Conservation (phyloP, 805 yeast species). For the Barnettozyma populi region DNA sequence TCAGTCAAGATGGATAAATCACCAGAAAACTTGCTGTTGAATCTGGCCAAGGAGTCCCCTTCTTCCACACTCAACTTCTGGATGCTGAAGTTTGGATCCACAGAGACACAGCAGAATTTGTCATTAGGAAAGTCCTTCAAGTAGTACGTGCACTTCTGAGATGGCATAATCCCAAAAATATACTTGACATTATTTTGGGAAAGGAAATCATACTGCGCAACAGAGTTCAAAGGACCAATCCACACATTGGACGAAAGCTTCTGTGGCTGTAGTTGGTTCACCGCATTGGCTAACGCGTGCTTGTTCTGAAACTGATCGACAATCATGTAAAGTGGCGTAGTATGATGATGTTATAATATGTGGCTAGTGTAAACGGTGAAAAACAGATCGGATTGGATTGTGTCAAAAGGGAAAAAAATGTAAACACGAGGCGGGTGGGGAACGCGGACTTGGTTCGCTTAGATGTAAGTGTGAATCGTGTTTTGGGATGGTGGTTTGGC, state of each 20-base stretch:
- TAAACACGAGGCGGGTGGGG: not conserved
- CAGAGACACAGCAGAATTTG: conserved; percentile 25
- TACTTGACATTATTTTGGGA: conserved; percentile 34
- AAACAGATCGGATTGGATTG: not conserved
- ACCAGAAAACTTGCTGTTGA: conserved; percentile 24
- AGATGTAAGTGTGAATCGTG: not conserved
- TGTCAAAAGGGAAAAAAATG: not conserved
- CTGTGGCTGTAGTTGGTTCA: conserved; percentile 34
- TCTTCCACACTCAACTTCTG: conserved; percentile 25
- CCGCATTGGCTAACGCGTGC: conserved; percentile 22
- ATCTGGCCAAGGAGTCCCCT: conserved; percentile 22
- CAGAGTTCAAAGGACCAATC: conserved; percentile 42
- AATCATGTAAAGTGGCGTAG: not conserved
- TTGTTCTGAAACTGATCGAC: conserved; percentile 23
- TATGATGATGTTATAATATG: not conserved
- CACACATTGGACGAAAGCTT: conserved; percentile 35
- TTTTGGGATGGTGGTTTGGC: not conserved
- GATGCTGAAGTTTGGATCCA: conserved; percentile 31
- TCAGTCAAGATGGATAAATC: conserved; percentile 16
- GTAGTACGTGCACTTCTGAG: conserved; percentile 28
- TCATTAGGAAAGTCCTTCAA: conserved; percentile 25
- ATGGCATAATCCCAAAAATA: conserved; percentile 32
- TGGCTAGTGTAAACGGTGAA: not conserved
- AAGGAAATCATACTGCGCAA: conserved; percentile 35
- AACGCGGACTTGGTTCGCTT: not conserved